These are phyloP conservation scores for Rhodotorula sp. DNA, from an alignment of 1,284 basidiomycete genomes.

Conservation along the genomic window DNA sequence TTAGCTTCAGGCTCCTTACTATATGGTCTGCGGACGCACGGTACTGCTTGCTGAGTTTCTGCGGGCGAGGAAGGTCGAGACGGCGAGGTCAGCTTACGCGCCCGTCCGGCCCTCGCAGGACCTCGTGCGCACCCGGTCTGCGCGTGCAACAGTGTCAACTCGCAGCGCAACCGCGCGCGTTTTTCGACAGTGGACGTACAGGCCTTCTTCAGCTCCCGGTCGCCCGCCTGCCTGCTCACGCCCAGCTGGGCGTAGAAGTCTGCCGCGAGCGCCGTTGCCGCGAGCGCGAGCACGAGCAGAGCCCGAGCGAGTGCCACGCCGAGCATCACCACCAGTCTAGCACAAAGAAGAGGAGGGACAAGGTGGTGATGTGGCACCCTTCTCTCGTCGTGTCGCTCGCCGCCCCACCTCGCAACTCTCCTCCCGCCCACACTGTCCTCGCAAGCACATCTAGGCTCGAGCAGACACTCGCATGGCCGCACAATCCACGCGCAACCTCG, in stretches of 20 bases:
- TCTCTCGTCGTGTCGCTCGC: neutral
- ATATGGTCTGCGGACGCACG: conserved; percentile 52
- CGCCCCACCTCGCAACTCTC: too few relatives aligned
- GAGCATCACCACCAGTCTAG: neutral
- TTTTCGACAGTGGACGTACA: conserved; percentile 57
- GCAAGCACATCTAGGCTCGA: neutral
- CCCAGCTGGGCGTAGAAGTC: conserved; percentile 52
- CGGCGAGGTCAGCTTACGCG: conserved; percentile 9
- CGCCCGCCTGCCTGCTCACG: conserved; percentile 70
- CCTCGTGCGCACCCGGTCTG: conserved; percentile 23
- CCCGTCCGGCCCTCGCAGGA: neutral
- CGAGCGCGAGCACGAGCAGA: conserved; percentile 13
- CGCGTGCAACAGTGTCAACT: neutral
- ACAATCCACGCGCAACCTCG: neutral
- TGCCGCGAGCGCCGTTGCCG: conserved; percentile 6
- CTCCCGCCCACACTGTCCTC: neutral
- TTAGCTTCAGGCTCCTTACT: too few relatives aligned
- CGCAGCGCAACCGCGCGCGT: neutral
- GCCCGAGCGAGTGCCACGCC: neutral
- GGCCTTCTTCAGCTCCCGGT: conserved; percentile 82
- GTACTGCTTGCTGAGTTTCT: conserved; percentile 80
- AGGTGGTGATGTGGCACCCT: neutral
- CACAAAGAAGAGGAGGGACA: neutral
- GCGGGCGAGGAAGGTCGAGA: neutral
- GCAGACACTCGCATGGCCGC: neutral